Conservation (phyloP, 176 grass and related monocot genomes). For the Oryza officinalis region DNA sequence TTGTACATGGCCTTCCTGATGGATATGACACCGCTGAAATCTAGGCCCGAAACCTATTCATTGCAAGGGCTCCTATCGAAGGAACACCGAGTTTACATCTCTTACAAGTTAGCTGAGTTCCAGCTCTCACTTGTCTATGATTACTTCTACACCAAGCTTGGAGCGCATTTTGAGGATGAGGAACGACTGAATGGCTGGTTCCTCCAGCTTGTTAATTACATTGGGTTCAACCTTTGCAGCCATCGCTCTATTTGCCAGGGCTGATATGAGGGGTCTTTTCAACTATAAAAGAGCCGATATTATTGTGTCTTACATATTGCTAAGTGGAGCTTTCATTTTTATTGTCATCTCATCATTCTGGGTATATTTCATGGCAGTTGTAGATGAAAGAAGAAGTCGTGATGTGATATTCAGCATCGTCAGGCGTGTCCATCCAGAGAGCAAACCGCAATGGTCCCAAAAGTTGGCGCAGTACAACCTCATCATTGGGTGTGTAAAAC, state of each 20-base stretch:
- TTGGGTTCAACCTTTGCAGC: not conserved
- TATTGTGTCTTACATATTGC: conserved; percentile 33
- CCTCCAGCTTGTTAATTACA: not conserved
- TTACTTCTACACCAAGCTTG: conserved; percentile 38
- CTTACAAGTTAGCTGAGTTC: conserved; percentile 31
- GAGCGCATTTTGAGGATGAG: not conserved
- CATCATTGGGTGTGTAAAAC: not conserved
- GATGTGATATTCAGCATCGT: not conserved
- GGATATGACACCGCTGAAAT: not conserved
- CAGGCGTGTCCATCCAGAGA: not conserved
- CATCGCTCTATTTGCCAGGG: not conserved
- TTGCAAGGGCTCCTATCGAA: not conserved
- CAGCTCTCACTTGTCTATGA: conserved; percentile 46
- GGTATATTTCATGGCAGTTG: not conserved
- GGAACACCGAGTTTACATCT: not conserved
- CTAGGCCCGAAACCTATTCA: no score
- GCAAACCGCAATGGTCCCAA: not conserved
- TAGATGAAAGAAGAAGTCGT: no score
- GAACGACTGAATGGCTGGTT: not conserved
- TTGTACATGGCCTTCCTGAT: not conserved
- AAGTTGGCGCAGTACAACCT: not conserved
- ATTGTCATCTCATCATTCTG: conserved; percentile 35
- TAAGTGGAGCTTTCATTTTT: conserved; percentile 1
- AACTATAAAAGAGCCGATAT: conserved; percentile 14
- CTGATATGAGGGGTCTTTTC: not conserved